A percentile compares a stretch with the other conserved stretches of the same genome.
Conservation (phyloP, 1,284 basidiomycete species). For the Rhodotorula mucilaginosa region DNA sequence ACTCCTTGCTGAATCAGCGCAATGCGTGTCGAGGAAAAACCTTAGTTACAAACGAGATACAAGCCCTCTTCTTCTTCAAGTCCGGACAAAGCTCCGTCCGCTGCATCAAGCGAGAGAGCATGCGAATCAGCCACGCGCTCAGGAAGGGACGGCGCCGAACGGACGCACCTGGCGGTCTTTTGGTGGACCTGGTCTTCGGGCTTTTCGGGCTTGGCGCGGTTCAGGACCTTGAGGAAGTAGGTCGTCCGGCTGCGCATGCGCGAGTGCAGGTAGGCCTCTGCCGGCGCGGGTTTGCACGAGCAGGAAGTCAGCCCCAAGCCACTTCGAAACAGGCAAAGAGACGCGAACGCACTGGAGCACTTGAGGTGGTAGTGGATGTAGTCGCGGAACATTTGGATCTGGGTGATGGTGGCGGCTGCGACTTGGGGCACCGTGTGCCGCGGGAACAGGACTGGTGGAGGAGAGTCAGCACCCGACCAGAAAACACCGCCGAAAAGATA, state of each 20-base stretch:
- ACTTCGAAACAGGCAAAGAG: no score
- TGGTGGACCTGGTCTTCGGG: slow-evolving; percentile 55
- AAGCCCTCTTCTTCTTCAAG: not conserved
- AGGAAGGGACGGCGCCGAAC: no score
- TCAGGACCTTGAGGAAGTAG: slow-evolving; percentile 96
- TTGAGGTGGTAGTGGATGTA: slow-evolving; percentile 99
- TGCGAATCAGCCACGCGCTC: not conserved
- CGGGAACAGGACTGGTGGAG: slow-evolving; percentile 76
- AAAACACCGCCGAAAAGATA: no score
- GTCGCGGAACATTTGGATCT: slow-evolving; percentile 95
- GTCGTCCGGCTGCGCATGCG: slow-evolving; percentile 91
- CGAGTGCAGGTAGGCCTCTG: slow-evolving; percentile 97
- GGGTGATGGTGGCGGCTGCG: slow-evolving; percentile 82
- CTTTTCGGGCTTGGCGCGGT: slow-evolving; percentile 90
- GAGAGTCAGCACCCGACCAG: not conserved
- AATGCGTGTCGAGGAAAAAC: not conserved
- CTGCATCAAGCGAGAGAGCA: not conserved
- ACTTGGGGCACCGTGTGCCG: slow-evolving; percentile 84
- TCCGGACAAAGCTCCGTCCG: slow-evolving; percentile 14
- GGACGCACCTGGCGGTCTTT: slow-evolving; percentile 72
- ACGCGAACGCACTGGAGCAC: slow-evolving; percentile 63
- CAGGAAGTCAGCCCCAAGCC: not conserved
- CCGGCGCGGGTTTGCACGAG: not conserved
- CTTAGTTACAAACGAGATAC: not conserved
- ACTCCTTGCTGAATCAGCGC: not conserved